Percentiles rank a stretch among this genome's conserved stretches.
Conservation (phyloP, 169 alveolate genomes). For the Plasmodium berghei region DNA sequence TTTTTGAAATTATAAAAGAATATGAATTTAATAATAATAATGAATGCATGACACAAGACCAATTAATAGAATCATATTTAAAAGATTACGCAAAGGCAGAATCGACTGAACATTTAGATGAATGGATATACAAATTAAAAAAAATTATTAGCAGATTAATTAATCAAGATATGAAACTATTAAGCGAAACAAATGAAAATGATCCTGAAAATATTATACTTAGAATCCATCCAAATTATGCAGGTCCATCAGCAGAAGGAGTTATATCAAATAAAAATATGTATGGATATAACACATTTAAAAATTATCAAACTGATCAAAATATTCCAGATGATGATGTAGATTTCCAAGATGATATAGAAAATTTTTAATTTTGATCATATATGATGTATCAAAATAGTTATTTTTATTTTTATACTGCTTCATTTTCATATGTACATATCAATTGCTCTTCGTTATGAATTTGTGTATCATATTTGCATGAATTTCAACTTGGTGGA, state of each 20-base stretch:
- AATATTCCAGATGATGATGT: conserved; percentile 50
- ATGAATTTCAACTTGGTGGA: no score
- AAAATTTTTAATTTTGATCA: conserved; percentile 12
- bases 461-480: no score
- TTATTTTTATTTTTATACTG: no score
- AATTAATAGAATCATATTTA: conserved; percentile 83
- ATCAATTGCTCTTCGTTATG: no score
- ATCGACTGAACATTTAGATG: conserved; percentile 83
- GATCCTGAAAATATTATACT: conserved; percentile 79
- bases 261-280: conserved; percentile 40
- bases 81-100: conserved; percentile 80
- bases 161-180: conserved; percentile 81
- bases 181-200: conserved; percentile 73
- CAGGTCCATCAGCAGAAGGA: conserved; percentile 45
- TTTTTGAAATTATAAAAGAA: conserved; percentile 84
- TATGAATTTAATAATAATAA: conserved; percentile 78
- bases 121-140: conserved; percentile 83
- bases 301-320: conserved; percentile 38
- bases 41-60: conserved; percentile 79
- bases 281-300: conserved; percentile 57
- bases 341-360: conserved; percentile 69
- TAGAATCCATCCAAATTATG: conserved; percentile 86
- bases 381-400: background rate
- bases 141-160: conserved; percentile 80
- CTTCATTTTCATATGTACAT: no score